Base-by-base conservation (phyloP, 805 yeast species). In the Teunomyces panamensis region DNA sequence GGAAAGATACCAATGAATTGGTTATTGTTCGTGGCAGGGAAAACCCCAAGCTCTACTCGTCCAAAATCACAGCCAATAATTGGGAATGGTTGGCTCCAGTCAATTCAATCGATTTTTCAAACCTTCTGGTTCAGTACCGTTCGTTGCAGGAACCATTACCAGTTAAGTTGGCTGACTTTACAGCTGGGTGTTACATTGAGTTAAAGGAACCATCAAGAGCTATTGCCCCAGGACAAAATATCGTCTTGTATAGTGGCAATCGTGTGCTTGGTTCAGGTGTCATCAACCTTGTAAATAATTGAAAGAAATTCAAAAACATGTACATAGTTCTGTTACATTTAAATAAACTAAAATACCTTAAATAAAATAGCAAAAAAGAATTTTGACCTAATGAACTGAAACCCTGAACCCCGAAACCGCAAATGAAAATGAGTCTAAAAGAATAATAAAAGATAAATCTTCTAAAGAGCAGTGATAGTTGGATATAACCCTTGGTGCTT, bases 171-270 rank as follows among this genome's bases (percentile, higher is more conserved):
- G 39, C 63, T 9, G 30, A 26, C 4, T n/a, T 51, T 30, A 47
- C 49, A 1, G 47, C 32, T n/a, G 14, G 39, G 7, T 39, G 39
- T 8, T 14, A 50, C 1, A 62, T 88, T 6, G 54, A 55, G 17
- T 69, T 91, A 28, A 49, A 52, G 0, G 66, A 71, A 1, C 63
- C 69, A 28, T 79, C 79, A 30, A 68, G 89, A 43, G 97, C 96
- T 0, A 80, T 94, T 59, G 91, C 97, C 0, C 88, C 91, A 0
- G 99, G 98, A 0, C 99, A 92, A 63, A 84, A 80, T 54, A 67
- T 89, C 13, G 96, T 87, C 0, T 60, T 92, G 5, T 94, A 91
- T 63, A 67, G 77, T 35, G 79, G 77, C 1, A 84, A 83, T 42
- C 67, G 80, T 46, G 84, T 92, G 0, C 57, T 91, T 9, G 97